Conservation (phyloP, 2,329 filamentous ascomycete genomes). For the Thelonectria rubi region DNA sequence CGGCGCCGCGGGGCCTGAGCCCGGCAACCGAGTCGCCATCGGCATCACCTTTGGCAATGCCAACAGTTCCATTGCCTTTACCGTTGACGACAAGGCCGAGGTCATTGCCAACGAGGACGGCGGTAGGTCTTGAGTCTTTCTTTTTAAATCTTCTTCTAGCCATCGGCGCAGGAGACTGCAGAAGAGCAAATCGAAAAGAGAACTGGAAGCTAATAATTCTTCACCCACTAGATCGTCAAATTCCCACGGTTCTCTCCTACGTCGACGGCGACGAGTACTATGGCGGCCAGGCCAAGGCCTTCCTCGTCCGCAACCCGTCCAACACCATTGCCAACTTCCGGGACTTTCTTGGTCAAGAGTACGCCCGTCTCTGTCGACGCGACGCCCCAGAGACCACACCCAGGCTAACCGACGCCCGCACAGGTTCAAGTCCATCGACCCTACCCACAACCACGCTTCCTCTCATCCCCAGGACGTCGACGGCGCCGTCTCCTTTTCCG, state of each 20-base stretch:
- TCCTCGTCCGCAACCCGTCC: constrained; percentile 88
- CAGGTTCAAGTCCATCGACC: constrained; percentile 94
- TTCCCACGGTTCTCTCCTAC: constrained; percentile 93
- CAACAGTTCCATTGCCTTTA: constrained; percentile 96
- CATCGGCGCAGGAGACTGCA: neutral
- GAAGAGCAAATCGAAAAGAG: neutral
- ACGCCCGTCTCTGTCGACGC: constrained; percentile 46
- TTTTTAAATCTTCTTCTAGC: neutral
- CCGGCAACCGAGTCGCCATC: constrained; percentile 76
- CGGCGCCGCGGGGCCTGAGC: constrained; percentile 56
- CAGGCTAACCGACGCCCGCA: constrained; percentile 29
- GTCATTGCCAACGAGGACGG: constrained; percentile 99
- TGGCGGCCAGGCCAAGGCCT: constrained; percentile 91
- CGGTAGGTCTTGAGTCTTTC: constrained; percentile 62
- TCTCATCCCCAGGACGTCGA: constrained; percentile 84
- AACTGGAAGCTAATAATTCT: constrained; percentile 22
- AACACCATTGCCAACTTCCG: constrained; percentile 97
- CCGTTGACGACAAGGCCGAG: constrained; percentile 91
- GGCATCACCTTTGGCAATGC: constrained; percentile 98
- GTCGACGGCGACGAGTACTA: constrained; percentile 97
- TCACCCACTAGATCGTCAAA: constrained; percentile 81
- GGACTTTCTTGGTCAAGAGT: constrained; percentile 95
- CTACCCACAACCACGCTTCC: constrained; percentile 91
- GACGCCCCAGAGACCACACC: constrained; percentile 6
- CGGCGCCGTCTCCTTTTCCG: constrained; percentile 79